Evolutionary conservation across 345 rosid species (phyloP), one percentile per base, ranked within the genome.

Genomic region (Aquilaria malaccensis): DNA sequence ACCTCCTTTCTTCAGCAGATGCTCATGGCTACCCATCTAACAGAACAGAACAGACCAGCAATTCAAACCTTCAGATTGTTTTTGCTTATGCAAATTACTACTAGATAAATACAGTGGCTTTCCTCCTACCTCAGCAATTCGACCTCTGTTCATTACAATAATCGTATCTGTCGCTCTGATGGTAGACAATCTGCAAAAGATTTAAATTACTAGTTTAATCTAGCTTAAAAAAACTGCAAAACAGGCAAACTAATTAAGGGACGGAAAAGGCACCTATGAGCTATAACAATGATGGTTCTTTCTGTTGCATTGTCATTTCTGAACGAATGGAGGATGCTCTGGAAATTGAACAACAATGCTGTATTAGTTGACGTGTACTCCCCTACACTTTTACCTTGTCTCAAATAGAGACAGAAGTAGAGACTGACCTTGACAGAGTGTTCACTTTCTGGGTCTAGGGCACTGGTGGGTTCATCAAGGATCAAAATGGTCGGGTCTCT

Each of bases 381-480:
- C 43, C 9, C 37, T 46, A 32, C 2, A 45, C 15, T 32, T 43
- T 4, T 52, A 49, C 11, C n/a, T 13, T 33, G 41, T 33, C 51
- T 13, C 33, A 9, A 59, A 47, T 47, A 32, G 10, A 22, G 52
- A 7, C 33, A 31, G 13, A 33, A 64, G 11, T 50, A 57, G 43
- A 37, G 43, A 37, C 55, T 45, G 59, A 77, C 81, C 77, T 72
- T 72, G 73, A 80, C 61, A 50, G 55, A 59, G 62, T 70, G 68
- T 63, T 80, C 81, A 11, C 72, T 80, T 64, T 81, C 80, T 15
- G 70, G 53, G 59, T 81, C 84, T 52, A 84, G 70, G 6, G 86
- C 76, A 66, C 89, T 84, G 58, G 89, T 84, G 48, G 84, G 83
- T 77, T 84, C 86, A 64, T 84, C 89, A 2, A 84, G 74, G 50